Base-by-base conservation (phyloP, 352 stramenopile species). In the Globisporangium paddicum region DNA sequence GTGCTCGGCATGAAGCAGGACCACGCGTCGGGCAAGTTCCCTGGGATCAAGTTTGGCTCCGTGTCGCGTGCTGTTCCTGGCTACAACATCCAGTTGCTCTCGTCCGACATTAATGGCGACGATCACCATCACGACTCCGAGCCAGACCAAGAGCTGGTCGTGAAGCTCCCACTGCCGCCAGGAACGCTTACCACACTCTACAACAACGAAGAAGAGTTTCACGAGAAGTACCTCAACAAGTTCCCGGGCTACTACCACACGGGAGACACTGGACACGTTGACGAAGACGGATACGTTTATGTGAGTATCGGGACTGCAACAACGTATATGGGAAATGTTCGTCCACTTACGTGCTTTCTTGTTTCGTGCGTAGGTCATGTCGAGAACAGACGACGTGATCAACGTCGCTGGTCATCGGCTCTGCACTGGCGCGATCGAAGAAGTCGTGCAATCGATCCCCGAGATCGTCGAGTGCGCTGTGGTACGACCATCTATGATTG, bases 281-380 rank as follows among this genome's bases (percentile, higher is more conserved):
- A 98, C 62, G 83, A 95, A 55, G 83, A 96, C 74, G 90, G 90
- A 26, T 97, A 96, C 58, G 76, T 97, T 53, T 89, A 90, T 53
- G 78, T 86, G 35, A 53, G 23, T 32, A 37, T 55, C 37, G 6
- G 18, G 8, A n/a, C 11, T 30, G n/a, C 35, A 7, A n/a, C 5
- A 19, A 23, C 3, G 13, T 9, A 19, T 13, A 34, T 42, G 23
- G 32, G 26, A 55, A 21, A 21, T 21, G 38, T 41, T 38, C 18
- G 6, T 6, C 3, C 28, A 40, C 42, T 44, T 55, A 26, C 26
- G 52, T 30, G n/a, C n/a, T 42, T n/a, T 18, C 14, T 5, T 41
- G 9, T 18, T 34, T 37, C 26, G 26, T 55, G 35, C 5, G 0
- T 55, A 89, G 79, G 87, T 98, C 34, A 97, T 97, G 87, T 89